These are phyloP conservation scores for Polygonum aviculare DNA, from an alignment of 148 eudicot genomes.

Conservation along the genomic window DNA sequence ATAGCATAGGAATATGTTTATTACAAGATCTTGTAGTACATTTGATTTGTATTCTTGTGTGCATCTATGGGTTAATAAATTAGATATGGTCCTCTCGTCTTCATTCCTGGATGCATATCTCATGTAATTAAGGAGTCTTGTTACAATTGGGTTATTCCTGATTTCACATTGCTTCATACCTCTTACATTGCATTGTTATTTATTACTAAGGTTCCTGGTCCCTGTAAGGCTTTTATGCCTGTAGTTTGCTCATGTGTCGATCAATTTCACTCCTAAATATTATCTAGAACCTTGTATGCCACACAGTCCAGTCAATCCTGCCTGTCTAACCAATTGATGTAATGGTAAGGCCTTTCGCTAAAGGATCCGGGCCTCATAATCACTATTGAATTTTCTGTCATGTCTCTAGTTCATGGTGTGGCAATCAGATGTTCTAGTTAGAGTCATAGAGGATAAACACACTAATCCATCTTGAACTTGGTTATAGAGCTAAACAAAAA, in stretches of 20 bases:
- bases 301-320: not conserved
- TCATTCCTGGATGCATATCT: not conserved
- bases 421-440: not conserved
- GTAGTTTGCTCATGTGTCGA: not conserved
- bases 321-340: not conserved
- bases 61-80: not conserved
- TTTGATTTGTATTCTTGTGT: not conserved
- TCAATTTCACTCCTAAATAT: not conserved
- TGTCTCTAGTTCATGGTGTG: not conserved
- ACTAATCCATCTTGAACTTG: not conserved
- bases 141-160: too few species aligned
- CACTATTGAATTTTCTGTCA: not conserved
- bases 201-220: not conserved
- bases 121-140: not conserved
- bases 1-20: not conserved
- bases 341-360: not conserved
- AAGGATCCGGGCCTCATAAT: not conserved
- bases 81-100: not conserved
- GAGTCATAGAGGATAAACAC: not conserved
- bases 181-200: not conserved
- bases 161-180: not conserved
- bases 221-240: not conserved
- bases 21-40: not conserved
- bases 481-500: not conserved
- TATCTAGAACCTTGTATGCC: not conserved